Base-by-base conservation (phyloP, 441 rosid species). In the Populus hybrid region DNA sequence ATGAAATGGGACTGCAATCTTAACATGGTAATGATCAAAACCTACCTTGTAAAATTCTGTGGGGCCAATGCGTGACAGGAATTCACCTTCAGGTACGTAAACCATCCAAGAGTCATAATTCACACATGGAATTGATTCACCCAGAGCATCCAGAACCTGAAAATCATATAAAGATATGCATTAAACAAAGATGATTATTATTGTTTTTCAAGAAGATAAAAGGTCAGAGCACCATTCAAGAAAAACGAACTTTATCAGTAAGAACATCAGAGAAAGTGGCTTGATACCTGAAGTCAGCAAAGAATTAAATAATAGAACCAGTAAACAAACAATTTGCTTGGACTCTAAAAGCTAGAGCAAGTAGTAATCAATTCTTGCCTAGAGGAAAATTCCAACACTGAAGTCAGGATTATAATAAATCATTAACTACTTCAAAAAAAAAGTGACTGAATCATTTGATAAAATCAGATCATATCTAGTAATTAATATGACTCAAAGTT, bases 31-130 rank as follows among this genome's bases (percentile, higher is more conserved):
- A 74, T 50, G 53, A 78, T 18, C 31, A 65, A 35, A 72, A 75
- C 67, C 67, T 75, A 95, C 99, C 99, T 92, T 92, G 79, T 83
- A 92, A 86, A 92, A 92, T 76, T 93, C 97, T 1, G 93, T 90
- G n/a, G 97, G 97, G 28, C 99, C 98, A 40, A 95, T 95, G 73
- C 91, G 90, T 7, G 99, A 95, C 80, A 93, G 86, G 87, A 95
- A 92, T 68, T 95, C 97, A 6, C 92, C 99, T 82, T 95, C 99
- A 40, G 97, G 98, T 73, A 95, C 78, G 77, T 91, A 90, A 21
- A 95, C 98, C 98, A 87, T 95, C 99, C 99, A 91, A 76, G 99
- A 95, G 80, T 95, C 99, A 78, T 95, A 92, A 7, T 83, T 91
- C 40, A 68, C 87, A 82, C 95, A 95, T 23, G 93, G 93, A 89